These are phyloP conservation scores for Saccharomycopsis capsularis DNA, from an alignment of 805 yeast genomes.

Conservation along the genomic window DNA sequence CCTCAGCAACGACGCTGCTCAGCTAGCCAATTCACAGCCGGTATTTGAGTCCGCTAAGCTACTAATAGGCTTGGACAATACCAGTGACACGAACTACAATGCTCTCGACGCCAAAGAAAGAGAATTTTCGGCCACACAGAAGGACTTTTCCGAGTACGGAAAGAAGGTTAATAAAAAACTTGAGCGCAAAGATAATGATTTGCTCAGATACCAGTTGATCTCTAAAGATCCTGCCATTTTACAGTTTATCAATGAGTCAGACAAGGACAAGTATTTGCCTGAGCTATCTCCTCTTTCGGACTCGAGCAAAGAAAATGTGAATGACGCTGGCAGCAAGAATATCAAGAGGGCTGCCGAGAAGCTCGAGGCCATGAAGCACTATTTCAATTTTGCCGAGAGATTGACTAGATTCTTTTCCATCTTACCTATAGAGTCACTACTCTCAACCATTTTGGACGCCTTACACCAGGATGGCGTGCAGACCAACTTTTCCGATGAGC, in stretches of 20 bases:
- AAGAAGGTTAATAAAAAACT: constrained; percentile 27
- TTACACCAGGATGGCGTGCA: constrained; percentile 38
- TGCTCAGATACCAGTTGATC: constrained; percentile 33
- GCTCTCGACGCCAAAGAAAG: constrained; percentile 1
- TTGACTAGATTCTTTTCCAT: constrained; percentile 47
- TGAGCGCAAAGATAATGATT: constrained; percentile 28
- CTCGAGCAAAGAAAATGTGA: constrained; percentile 4
- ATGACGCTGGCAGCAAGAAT: constrained; percentile 7
- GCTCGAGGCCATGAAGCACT: constrained; percentile 20
- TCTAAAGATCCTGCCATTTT: constrained; percentile 45
- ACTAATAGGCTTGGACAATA: background rate
- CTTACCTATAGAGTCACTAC: constrained; percentile 36
- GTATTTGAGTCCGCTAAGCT: constrained; percentile 34
- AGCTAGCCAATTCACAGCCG: constrained; percentile 42
- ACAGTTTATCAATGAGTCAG: constrained; percentile 35
- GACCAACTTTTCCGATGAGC: constrained; percentile 22
- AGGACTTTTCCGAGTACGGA: constrained; percentile 33
- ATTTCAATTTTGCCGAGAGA: constrained; percentile 33
- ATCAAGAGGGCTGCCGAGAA: constrained; percentile 2
- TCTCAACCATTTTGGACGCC: constrained; percentile 37
- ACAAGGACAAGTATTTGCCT: constrained; percentile 4
- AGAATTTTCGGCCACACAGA: constrained; percentile 30
- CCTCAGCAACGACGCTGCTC: constrained; percentile 18
- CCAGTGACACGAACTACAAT: constrained; percentile 12
- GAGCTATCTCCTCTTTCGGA: background rate